Percentiles rank a stretch among this genome's conserved stretches.
Conservation (phyloP, 2,329 filamentous ascomycete genomes). For the Penicillium polonicum region DNA sequence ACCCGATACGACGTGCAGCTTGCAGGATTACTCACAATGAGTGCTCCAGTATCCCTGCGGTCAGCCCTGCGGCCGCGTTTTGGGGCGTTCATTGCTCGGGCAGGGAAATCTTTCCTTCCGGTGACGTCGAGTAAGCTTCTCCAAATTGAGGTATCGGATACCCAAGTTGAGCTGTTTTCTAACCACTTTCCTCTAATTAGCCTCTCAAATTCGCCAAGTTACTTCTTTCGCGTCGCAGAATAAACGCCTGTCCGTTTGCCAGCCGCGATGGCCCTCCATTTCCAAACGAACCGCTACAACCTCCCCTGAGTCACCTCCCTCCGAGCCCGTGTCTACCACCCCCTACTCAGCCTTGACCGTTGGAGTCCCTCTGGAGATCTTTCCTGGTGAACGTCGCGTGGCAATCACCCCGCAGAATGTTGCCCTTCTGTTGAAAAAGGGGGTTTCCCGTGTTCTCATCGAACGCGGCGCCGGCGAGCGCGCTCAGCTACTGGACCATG, state of each 20-base stretch:
- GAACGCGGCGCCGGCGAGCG: slow-evolving; percentile 76
- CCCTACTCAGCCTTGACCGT: slow-evolving; percentile 73
- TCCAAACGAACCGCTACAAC: slow-evolving; percentile 26
- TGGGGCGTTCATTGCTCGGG: slow-evolving; percentile 19
- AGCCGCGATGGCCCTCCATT: slow-evolving; percentile 15
- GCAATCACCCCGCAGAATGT: slow-evolving; percentile 84
- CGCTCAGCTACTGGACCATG: slow-evolving; percentile 74
- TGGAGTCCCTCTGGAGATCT: slow-evolving; percentile 77
- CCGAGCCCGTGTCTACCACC: slow-evolving; percentile 27
- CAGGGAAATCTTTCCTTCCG: slow-evolving; percentile 23
- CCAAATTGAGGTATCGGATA: neutral
- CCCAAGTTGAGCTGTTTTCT: neutral
- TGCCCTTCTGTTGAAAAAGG: slow-evolving; percentile 78
- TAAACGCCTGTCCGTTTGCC: slow-evolving; percentile 2
- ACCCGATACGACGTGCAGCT: neutral
- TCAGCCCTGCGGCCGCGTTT: slow-evolving; percentile 30
- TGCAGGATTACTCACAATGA: slow-evolving; percentile 22
- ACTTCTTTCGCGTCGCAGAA: slow-evolving; percentile 12
- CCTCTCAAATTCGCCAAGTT: slow-evolving; percentile 16
- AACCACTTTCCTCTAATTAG: slow-evolving; percentile 10
- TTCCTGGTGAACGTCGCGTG: slow-evolving; percentile 74
- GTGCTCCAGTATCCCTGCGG: slow-evolving; percentile 27
- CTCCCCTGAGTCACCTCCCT: slow-evolving; percentile 16
- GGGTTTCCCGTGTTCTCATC: slow-evolving; percentile 72
- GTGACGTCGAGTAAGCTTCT: slow-evolving; percentile 25